These are phyloP conservation scores for Kuraishia piskuri DNA, from an alignment of 805 yeast species.

Conservation along the genomic window DNA sequence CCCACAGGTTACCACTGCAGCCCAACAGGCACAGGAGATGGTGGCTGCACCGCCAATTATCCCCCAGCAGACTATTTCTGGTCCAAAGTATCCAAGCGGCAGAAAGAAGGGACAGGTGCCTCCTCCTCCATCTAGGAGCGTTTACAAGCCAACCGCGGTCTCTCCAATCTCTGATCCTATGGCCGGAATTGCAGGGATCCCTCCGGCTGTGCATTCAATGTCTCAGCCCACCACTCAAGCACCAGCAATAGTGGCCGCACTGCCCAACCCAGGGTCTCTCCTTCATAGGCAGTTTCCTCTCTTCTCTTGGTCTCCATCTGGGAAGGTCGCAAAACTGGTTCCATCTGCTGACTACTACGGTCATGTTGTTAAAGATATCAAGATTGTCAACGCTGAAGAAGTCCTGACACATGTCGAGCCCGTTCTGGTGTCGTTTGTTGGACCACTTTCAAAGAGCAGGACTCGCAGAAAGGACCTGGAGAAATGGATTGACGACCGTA, in stretches of 20 bases:
- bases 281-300: slow-evolving; percentile 64
- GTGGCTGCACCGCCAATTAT: neutral
- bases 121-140: slow-evolving; percentile 2
- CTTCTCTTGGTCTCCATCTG: slow-evolving; percentile 53
- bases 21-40: neutral
- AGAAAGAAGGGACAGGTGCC: neutral
- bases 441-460: slow-evolving; percentile 53
- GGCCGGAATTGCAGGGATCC: neutral
- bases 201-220: neutral
- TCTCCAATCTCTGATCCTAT: neutral
- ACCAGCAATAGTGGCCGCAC: neutral
- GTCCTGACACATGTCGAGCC: slow-evolving; percentile 35
- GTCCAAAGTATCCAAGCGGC: neutral
- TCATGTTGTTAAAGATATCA: slow-evolving; percentile 23
- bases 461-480: slow-evolving; percentile 59
- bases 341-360: slow-evolving; percentile 32
- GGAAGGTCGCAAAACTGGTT: slow-evolving; percentile 33
- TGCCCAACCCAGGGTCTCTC: slow-evolving; percentile 46
- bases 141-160: neutral
- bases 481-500: slow-evolving; percentile 48
- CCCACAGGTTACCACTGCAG: neutral
- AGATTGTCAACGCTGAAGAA: slow-evolving; percentile 24
- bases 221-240: neutral
- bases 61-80: neutral
- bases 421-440: slow-evolving; percentile 48